Base-by-base conservation (phyloP, 345 rosid species). In the Populus alba region DNA sequence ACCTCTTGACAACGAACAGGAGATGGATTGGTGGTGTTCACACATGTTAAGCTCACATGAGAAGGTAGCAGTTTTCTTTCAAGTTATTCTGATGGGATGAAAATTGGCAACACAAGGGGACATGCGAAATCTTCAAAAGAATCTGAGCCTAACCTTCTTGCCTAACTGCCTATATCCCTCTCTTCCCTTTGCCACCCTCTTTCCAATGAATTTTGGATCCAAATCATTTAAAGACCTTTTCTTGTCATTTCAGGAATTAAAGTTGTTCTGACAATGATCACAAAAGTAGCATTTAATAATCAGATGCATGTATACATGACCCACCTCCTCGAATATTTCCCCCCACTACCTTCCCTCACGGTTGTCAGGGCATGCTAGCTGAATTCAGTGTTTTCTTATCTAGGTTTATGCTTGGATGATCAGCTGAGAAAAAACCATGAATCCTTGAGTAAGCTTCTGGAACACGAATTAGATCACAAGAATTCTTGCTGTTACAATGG, bases 81-180 rank as follows among this genome's bases (percentile, higher is more conserved):
- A 37, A 65, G 6, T 45, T 43, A 35, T 35, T 39, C 37, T 3
- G 25, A 37, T 35, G 13, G 39, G 39, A 35, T 66, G 11, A 20
- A 59, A 23, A 8, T 59, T 59, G 63, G 63, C 29, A 59, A 9
- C 15, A 8, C 25, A 38, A 75, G 8, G 37, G 29, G 85, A 39
- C 6, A 23, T 69, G 55, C 75, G 68, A 76, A 72, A 76, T 83
- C 82, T 79, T 79, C 63, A 13, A 69, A 70, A 69, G 81, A 83
- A 77, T 77, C 79, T 55, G 11, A 6, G 55, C 74, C 83, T 73
- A 79, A 31, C 68, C 62, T 76, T 22, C 66, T 70, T 57, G 53
- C 70, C 79, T 62, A 51, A 43, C 43, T 63, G 8, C 76, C 78
- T 49, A 66, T 7, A 57, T 11, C 45, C 59, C 71, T 4, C 6